phyloP scores from a whole-genome alignment of 192 early-diverging fungal genomes.

The Neocallimastix lanati region DNA sequence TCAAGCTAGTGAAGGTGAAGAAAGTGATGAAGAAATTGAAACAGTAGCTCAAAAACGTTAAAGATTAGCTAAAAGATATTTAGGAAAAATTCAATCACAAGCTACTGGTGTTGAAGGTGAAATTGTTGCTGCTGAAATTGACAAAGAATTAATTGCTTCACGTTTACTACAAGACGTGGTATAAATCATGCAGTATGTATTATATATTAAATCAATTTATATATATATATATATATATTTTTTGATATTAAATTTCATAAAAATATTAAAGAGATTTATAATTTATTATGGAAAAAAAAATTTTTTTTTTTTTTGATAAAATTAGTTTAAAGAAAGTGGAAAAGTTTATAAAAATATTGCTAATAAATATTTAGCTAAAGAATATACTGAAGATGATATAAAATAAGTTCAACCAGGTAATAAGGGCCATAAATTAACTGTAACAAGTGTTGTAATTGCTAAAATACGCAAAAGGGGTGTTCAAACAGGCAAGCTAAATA shows the following conservation, averaged over 20 bases:
- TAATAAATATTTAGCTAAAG: constrained; percentile 8
- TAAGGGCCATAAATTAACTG: constrained; percentile 48
- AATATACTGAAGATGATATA: neutral
- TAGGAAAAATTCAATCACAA: constrained; percentile 53
- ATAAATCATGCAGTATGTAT: constrained; percentile 1
- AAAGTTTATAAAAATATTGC: constrained; percentile 34
- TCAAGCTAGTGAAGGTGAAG: constrained; percentile 30
- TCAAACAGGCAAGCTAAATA: neutral
- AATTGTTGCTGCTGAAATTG: constrained; percentile 79
- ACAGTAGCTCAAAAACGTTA: constrained; percentile 83
- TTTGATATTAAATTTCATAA: no score
- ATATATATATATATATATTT: no score
- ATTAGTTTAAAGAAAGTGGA: constrained; percentile 29
- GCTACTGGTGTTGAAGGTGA: constrained; percentile 38
- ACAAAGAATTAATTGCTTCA: constrained; percentile 79
- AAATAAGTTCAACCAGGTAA: neutral
- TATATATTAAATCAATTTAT: no score
- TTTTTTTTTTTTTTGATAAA: no score
- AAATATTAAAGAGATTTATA: no score
- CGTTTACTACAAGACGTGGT: constrained; percentile 64
- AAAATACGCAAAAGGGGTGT: constrained; percentile 11
- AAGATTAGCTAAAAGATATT: constrained; percentile 81
- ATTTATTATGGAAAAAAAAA: no score
- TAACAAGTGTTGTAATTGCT: constrained; percentile 62
- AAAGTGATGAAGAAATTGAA: constrained; percentile 50